These are phyloP conservation scores for Sarcocystis neurona DNA, from an alignment of 169 alveolate species.

Conservation along the genomic window DNA sequence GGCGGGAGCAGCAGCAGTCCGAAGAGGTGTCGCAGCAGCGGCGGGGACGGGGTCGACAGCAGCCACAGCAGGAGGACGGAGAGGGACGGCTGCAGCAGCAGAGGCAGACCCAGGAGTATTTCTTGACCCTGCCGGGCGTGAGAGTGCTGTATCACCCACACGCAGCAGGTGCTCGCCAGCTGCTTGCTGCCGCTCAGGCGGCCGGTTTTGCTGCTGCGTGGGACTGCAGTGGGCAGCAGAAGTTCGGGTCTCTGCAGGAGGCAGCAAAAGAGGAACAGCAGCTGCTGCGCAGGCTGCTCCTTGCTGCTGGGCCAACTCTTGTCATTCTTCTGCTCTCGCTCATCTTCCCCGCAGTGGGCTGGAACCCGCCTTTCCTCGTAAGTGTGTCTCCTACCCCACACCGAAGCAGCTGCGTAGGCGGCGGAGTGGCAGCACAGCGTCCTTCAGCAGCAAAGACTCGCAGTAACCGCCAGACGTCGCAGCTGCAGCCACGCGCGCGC, in stretches of 20 bases:
- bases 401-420: neutral
- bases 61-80: neutral
- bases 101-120: too few relatives aligned
- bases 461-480: too few relatives aligned
- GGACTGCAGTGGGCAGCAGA: neutral
- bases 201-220: neutral
- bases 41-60: too few relatives aligned
- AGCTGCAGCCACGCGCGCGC: too few relatives aligned
- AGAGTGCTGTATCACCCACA: neutral
- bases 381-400: neutral
- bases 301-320: neutral
- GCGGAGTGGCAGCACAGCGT: neutral
- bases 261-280: neutral
- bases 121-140: neutral
- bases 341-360: slow-evolving; percentile 1
- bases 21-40: neutral
- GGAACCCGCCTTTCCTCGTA: neutral
- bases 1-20: neutral
- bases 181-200: neutral
- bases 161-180: neutral
- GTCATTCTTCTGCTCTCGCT: neutral
- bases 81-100: neutral
- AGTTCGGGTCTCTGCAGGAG: slow-evolving; percentile 3
- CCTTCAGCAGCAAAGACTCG: too few relatives aligned
- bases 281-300: neutral